Percentiles rank a stretch among this genome's conserved stretches.
Conservation (phyloP, 345 rosid genomes). For the Bruguiera sexangula region DNA sequence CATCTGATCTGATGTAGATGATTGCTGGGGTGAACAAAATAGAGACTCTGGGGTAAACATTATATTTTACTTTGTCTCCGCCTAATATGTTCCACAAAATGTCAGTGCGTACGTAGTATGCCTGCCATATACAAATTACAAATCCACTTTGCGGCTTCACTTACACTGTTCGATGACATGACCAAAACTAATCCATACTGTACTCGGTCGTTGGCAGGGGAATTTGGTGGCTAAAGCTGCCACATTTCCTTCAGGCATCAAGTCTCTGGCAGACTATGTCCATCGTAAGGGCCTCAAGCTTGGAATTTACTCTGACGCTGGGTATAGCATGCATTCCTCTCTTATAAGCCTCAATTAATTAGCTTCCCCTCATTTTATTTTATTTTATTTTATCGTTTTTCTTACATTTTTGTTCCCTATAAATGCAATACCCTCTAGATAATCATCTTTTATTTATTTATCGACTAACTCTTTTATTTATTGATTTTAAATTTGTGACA, state of each 20-base stretch:
- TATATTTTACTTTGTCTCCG: neutral
- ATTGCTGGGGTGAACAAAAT: constrained; percentile 50
- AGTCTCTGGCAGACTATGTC: constrained; percentile 23
- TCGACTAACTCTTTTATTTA: neutral
- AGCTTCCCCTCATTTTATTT: neutral
- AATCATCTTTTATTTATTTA: neutral
- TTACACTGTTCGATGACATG: no score
- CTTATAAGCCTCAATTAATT: neutral
- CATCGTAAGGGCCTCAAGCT: constrained; percentile 25
- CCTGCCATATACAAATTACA: no score
- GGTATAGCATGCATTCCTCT: constrained; percentile 2
- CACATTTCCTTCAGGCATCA: constrained; percentile 27
- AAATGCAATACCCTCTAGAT: no score
- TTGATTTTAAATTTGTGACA: constrained; percentile 13
- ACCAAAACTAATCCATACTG: neutral
- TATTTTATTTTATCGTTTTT: neutral
- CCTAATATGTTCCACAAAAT: neutral
- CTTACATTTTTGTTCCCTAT: no score
- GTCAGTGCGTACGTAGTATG: no score
- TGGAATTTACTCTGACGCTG: constrained; percentile 30
- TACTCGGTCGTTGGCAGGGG: constrained; percentile 9
- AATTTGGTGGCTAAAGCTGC: constrained; percentile 16
- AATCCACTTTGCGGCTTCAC: no score
- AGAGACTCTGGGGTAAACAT: constrained; percentile 39
- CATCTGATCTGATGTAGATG: constrained; percentile 28